Conservation (phyloP, 495 filamentous ascomycete species). For the Apiosordaria backusii region DNA sequence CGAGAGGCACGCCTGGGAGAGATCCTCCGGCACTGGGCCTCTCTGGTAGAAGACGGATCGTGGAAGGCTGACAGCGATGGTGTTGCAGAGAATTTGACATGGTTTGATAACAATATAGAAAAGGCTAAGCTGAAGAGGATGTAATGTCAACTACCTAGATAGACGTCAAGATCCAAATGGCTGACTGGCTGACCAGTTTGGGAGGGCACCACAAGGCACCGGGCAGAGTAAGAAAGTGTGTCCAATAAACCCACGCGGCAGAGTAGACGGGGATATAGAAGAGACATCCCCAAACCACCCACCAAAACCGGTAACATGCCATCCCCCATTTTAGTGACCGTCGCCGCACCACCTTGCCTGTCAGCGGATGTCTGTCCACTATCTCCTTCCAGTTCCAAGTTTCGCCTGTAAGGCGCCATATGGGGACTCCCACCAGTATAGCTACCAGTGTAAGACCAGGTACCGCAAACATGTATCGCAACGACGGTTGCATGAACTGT, state of each 20-base stretch:
- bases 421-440: not conserved
- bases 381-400: not conserved
- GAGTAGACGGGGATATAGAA: not conserved
- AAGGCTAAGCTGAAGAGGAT: not conserved
- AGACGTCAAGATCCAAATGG: not conserved
- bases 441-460: not conserved
- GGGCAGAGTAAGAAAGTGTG: not conserved
- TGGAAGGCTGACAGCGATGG: not conserved
- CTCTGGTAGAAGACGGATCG: not conserved
- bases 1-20: not conserved
- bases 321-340: not conserved
- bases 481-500: not conserved
- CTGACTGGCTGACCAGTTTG: not conserved
- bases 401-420: not conserved
- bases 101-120: not conserved
- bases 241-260: conserved; percentile 2
- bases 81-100: not conserved
- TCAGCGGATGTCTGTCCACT: not conserved
- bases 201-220: conserved; percentile 5
- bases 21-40: not conserved
- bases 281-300: not conserved
- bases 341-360: not conserved
- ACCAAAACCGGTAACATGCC: not conserved
- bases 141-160: not conserved
- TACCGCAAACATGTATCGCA: not conserved